Base-by-base conservation (phyloP, 176 grass and related monocot genomes). In the Alopecurus myosuroides region DNA sequence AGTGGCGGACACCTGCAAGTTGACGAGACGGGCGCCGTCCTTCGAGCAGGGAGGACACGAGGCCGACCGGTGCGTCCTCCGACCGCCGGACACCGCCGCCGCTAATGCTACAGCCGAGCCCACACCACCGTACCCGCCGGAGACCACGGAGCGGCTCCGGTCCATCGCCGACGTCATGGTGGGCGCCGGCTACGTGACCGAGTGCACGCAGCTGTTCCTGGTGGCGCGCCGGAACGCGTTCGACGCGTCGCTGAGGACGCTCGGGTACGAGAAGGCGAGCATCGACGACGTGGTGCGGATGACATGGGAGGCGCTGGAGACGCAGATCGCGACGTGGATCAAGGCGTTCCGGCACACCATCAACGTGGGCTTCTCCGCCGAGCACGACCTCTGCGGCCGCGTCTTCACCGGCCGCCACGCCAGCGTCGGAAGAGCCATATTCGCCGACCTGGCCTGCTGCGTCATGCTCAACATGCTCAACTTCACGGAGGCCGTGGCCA, bases 251-350 rank as follows among this genome's bases (percentile, higher is more conserved):
- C 37, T 84, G 46, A 37, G 28, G 17, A 76, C 51, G 3, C 56
- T 87, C 1, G 84, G 88, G 18, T 83, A 87, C 80, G 88, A 90
- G 29, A 87, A 83, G 80, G 18, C 28, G 29, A 74, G 85, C 84
- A 83, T 87, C 37, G 88, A 90, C 57, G 80, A 84, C 48, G 84
- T 99, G 49, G 82, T 89, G 71, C 79, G 28, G 78, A 96, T 96
- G 94, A 34, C 94, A 23, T 92, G 91, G 97, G 97, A 99, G 36
- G 34, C 90, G 41, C 85, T 96, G 53, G 97, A 99, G 83, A 76
- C 77, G 8, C 86, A 91, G 91, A 91, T 94, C 48, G 84, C 67
- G 1, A 56, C 74, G 42, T 99, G 97, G 94, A 96, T 85, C 70
- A 88, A 86, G 75, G 91, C 85, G 14, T 95, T 94, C 86, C 85